Percentiles rank a stretch among this genome's conserved stretches.
Evolutionary conservation across 352 stramenopile species (phyloP).

Genomic region (Phytophthora pluvialis): DNA sequence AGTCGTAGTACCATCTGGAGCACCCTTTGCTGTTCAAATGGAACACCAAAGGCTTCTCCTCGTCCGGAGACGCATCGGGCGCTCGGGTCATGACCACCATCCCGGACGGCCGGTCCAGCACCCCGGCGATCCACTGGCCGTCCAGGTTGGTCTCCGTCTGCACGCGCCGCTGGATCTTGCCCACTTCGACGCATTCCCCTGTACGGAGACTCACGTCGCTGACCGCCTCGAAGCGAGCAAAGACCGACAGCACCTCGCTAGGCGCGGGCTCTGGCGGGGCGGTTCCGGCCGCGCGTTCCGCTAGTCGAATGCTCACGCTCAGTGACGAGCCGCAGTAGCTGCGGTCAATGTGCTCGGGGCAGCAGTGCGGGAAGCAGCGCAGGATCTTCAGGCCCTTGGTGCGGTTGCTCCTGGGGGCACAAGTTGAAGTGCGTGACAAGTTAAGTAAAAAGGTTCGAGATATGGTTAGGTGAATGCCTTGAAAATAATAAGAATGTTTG

Average conservation of each 20-base stretch:
- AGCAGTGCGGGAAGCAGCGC: conserved; percentile 78
- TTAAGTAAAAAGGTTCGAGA: neutral
- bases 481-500: neutral
- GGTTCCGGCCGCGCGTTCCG: neutral
- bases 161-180: conserved; percentile 25
- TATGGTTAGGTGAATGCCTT: neutral
- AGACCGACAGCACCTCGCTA: conserved; percentile 5
- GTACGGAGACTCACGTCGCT: conserved; percentile 43
- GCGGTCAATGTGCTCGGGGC: conserved; percentile 62
- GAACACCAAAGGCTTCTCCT: conserved; percentile 45
- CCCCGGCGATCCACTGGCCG: conserved; percentile 60
- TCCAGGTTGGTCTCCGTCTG: conserved; percentile 69
- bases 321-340: conserved; percentile 75
- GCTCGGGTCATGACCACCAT: conserved; percentile 26
- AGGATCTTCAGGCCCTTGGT: conserved; percentile 81
- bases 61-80: conserved; percentile 9
- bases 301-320: conserved; percentile 40
- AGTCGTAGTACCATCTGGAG: conserved; percentile 75
- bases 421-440: neutral
- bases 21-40: conserved; percentile 43
- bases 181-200: conserved; percentile 55
- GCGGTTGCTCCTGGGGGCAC: conserved; percentile 76
- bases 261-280: conserved; percentile 15
- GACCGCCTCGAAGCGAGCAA: conserved; percentile 11
- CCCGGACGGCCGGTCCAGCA: conserved; percentile 49